Percentiles rank a stretch among this genome's conserved stretches.
Evolutionary conservation across 208 protist genomes (phyloP).

Genomic region (Pavlovales sp.): DNA sequence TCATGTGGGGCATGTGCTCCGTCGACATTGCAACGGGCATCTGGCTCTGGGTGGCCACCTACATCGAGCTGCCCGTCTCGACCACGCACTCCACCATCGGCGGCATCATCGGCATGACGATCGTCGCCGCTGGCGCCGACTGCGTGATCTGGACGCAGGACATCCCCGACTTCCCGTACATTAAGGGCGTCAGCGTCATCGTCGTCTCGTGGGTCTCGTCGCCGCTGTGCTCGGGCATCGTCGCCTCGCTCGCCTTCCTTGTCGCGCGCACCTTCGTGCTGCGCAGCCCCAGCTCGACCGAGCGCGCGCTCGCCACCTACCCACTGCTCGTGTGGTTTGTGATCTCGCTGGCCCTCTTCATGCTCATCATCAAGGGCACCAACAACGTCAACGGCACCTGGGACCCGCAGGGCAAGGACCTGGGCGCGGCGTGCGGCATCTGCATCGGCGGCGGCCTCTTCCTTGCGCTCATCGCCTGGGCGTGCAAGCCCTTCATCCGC

Average conservation of each 20-base stretch:
- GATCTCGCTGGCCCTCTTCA: slow-evolving; percentile 31
- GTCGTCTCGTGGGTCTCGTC: slow-evolving; percentile 48
- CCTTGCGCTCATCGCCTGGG: too few relatives aligned
- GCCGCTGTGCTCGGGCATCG: slow-evolving; percentile 44
- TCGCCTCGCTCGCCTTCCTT: slow-evolving; percentile 16
- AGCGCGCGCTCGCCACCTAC: too few relatives aligned
- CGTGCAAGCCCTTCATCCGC: too few relatives aligned
- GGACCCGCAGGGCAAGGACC: too few relatives aligned
- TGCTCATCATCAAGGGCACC: slow-evolving; percentile 25
- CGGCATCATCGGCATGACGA: slow-evolving; percentile 72
- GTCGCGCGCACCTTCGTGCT: background rate
- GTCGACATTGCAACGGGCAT: too few relatives aligned
- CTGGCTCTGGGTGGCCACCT: slow-evolving; percentile 73
- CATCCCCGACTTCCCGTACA: background rate
- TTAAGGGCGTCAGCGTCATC: slow-evolving; percentile 42
- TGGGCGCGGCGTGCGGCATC: too few relatives aligned
- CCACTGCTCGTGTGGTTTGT: too few relatives aligned
- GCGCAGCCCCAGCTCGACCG: too few relatives aligned
- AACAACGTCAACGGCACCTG: too few relatives aligned
- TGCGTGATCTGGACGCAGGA: slow-evolving; percentile 37
- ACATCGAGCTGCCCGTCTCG: too few relatives aligned
- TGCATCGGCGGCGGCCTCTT: too few relatives aligned
- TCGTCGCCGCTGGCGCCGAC: slow-evolving; percentile 53
- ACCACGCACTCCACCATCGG: slow-evolving; percentile 82
- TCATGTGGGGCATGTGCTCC: too few relatives aligned